Evolutionary conservation across 1,139 yeast genomes (phyloP).

Genomic region (Yamadazyma diospyri): DNA sequence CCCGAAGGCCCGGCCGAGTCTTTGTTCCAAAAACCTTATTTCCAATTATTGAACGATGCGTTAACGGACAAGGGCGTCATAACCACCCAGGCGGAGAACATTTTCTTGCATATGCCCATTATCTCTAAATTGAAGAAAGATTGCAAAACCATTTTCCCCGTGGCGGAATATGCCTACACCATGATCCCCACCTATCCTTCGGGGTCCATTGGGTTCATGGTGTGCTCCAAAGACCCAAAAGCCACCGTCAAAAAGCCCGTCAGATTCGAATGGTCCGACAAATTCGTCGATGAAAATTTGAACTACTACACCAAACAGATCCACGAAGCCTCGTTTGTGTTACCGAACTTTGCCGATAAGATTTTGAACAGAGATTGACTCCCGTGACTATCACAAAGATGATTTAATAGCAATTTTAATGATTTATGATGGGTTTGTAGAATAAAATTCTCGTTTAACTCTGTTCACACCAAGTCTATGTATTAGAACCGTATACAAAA

Average conservation of each 20-base stretch:
- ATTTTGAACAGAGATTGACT: constrained; percentile 24
- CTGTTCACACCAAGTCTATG: too few relatives aligned
- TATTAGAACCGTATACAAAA: too few relatives aligned
- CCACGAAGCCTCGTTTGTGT: constrained; percentile 81
- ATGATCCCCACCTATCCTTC: constrained; percentile 92
- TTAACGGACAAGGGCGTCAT: constrained; percentile 85
- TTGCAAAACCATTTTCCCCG: constrained; percentile 79
- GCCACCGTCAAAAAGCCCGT: constrained; percentile 65
- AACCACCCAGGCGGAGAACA: constrained; percentile 87
- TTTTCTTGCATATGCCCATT: constrained; percentile 82
- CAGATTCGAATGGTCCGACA: constrained; percentile 58
- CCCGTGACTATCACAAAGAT: constrained; percentile 5
- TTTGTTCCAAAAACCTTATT: constrained; percentile 83
- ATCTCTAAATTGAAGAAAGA: constrained; percentile 72
- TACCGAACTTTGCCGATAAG: constrained; percentile 80
- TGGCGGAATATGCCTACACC: constrained; percentile 82
- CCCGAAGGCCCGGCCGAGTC: constrained; percentile 97
- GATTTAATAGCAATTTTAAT: constrained; percentile 6
- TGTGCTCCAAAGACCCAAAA: constrained; percentile 70
- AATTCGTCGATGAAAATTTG: constrained; percentile 61
- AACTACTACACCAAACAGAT: constrained; percentile 76
- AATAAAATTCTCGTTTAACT: too few relatives aligned
- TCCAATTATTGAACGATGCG: constrained; percentile 73
- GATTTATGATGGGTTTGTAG: constrained; percentile 7
- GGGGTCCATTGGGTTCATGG: constrained; percentile 94